Evolutionary conservation across 495 filamentous ascomycete species (phyloP).

Genomic region (Neurospora tetrasperma): DNA sequence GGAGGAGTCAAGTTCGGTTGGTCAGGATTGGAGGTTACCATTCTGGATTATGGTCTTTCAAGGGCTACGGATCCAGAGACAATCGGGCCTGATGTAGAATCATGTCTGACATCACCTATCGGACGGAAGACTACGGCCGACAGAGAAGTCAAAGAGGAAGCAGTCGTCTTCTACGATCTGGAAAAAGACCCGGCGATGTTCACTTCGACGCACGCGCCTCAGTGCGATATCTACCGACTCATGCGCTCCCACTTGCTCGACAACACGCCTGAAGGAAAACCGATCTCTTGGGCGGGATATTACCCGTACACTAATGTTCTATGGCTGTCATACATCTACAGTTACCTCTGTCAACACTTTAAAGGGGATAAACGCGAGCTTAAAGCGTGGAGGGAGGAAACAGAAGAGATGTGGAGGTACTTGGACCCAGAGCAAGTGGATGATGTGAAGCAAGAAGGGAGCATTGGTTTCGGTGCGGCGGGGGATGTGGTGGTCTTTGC

Average conservation of each 20-base stretch:
- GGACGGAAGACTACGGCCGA: background rate
- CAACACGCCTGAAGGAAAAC: slow-evolving; percentile 22
- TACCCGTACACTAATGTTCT: slow-evolving; percentile 45
- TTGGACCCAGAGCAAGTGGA: background rate
- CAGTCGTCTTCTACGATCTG: slow-evolving; percentile 36
- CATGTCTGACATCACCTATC: background rate
- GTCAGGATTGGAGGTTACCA: slow-evolving; percentile 63
- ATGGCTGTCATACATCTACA: slow-evolving; percentile 43
- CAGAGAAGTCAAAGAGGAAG: background rate
- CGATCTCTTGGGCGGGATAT: slow-evolving; percentile 30
- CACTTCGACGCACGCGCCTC: slow-evolving; percentile 35
- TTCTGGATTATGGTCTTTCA: slow-evolving; percentile 87
- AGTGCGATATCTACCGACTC: slow-evolving; percentile 38
- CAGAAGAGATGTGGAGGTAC: slow-evolving; percentile 31
- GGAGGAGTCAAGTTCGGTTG: slow-evolving; percentile 43
- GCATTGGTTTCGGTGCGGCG: slow-evolving; percentile 9
- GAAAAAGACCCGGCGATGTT: slow-evolving; percentile 45
- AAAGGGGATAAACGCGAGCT: slow-evolving; percentile 25
- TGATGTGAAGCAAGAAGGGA: background rate
- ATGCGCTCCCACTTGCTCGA: slow-evolving; percentile 43
- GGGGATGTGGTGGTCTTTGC: slow-evolving; percentile 34
- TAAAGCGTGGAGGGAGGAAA: slow-evolving; percentile 24
- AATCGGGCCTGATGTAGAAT: background rate
- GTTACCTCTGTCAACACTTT: slow-evolving; percentile 29
- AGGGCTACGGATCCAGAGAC: slow-evolving; percentile 37